Percentiles rank a stretch among this genome's conserved stretches.
Evolutionary conservation across 768 basidiomycete species (phyloP).

Genomic region (Naganishia vaughanmartiniae): DNA sequence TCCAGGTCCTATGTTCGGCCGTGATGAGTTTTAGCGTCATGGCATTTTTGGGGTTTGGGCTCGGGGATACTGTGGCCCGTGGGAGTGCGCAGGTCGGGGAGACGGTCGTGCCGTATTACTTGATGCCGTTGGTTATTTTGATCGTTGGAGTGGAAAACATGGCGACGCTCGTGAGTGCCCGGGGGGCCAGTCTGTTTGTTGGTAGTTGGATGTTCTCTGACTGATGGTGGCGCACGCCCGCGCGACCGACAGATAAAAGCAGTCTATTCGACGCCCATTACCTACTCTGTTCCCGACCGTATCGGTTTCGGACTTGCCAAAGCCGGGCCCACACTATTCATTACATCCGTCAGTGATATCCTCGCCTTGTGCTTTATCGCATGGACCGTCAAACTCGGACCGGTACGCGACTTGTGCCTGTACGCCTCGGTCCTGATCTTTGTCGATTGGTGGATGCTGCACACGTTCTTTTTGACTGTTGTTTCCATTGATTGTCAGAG

Average conservation of each 20-base stretch:
- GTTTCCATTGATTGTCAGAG: slow-evolving; percentile 94
- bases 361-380: slow-evolving; percentile 72
- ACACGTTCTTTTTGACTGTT: slow-evolving; percentile 52
- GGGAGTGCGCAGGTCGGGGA: slow-evolving; percentile 22
- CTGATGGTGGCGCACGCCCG: slow-evolving; percentile 26
- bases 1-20: slow-evolving; percentile 87
- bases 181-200: not conserved
- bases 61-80: not conserved
- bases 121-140: slow-evolving; percentile 87
- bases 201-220: not conserved
- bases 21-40: slow-evolving; percentile 91
- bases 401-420: slow-evolving; percentile 85
- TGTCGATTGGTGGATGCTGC: slow-evolving; percentile 94
- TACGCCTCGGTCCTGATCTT: slow-evolving; percentile 92
- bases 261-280: slow-evolving; percentile 45
- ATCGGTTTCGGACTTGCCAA: slow-evolving; percentile 85
- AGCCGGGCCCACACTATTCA: slow-evolving; percentile 85
- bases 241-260: slow-evolving; percentile 29
- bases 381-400: slow-evolving; percentile 65
- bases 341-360: slow-evolving; percentile 87
- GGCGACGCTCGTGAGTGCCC: slow-evolving; percentile 77
- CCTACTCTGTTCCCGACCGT: slow-evolving; percentile 64
- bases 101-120: slow-evolving; percentile 52
- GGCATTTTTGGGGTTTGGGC: slow-evolving; percentile 69
- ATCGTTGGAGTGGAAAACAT: slow-evolving; percentile 97